Evolutionary conservation across 2,329 filamentous ascomycete genomes (phyloP), one percentile per base, ranked within the genome.

Genomic region (Stylonectria norvegica): DNA sequence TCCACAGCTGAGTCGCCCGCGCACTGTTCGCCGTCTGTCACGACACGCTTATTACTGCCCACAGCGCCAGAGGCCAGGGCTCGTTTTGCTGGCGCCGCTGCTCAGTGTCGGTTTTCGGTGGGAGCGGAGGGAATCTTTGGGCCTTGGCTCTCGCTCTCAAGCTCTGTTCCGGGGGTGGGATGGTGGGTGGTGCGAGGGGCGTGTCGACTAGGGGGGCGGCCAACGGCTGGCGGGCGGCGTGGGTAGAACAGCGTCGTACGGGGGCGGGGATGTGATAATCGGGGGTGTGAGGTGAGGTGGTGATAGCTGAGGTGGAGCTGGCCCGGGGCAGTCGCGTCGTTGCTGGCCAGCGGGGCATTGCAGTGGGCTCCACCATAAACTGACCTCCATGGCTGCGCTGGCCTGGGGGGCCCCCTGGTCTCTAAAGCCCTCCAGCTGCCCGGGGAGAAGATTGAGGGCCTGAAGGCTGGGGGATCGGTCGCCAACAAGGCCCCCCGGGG

Each of bases 201-300:
- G 53, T 54, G 50, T 36, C 36, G 36, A 47, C 54, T 52, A 45
- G 56, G 49, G 49, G 43, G 39, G 31, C 31, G 29, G 40, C 14
- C n/a, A n/a, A n/a, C n/a, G n/a, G n/a, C n/a, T n/a, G 15, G 35
- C 38, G 29, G 49, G 48, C 48, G 56, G 59, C 48, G 59, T 59
- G 58, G 42, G 42, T 53, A 49, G 44, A 62, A 51, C 60, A 60
- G 51, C 29, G 61, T 64, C 53, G 53, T 54, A 62, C 61, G 52
- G 55, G n/a, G 52, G 38, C 40, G 42, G 43, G 45, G 40, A 40
- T n/a, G n/a, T n/a, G n/a, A n/a, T n/a, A n/a, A 34, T 45, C 28
- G 42, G 39, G 45, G 42, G 44, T 44, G 42, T 35, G 44, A 44
- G 53, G 52, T 52, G 45, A 37, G 45, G 48, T 53, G 58, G 60